These are phyloP conservation scores for Chaetomiaceae sp. DNA, from an alignment of 2,329 filamentous ascomycete genomes.

Conservation along the genomic window DNA sequence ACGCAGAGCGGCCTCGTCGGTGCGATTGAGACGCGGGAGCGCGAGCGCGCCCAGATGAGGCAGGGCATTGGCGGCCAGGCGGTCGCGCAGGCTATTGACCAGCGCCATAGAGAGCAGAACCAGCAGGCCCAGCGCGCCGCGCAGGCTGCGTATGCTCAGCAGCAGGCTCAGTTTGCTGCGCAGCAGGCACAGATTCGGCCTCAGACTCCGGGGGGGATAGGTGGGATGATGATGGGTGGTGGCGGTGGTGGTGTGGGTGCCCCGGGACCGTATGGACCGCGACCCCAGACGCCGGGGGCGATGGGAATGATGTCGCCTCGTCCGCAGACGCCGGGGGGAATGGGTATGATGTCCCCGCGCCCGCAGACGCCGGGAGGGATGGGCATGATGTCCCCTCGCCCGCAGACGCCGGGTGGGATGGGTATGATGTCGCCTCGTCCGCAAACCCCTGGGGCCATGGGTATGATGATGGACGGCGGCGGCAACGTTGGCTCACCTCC, in stretches of 20 bases:
- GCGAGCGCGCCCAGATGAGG: conserved; percentile 68
- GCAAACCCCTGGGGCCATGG: background rate
- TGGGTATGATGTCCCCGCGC: conserved; percentile 4
- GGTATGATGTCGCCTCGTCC: no score
- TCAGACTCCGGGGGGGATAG: conserved; percentile 28
- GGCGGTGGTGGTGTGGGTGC: no score
- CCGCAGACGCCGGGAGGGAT: no score
- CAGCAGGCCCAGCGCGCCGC: conserved; percentile 35
- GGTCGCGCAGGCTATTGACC: conserved; percentile 68
- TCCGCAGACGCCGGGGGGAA: background rate
- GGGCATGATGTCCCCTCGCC: no score
- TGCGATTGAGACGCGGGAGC: conserved; percentile 74
- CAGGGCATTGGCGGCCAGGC: conserved; percentile 65
- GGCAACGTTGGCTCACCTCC: conserved; percentile 23
- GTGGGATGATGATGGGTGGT: conserved; percentile 19
- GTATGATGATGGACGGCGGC: conserved; percentile 7
- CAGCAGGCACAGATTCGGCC: conserved; percentile 18
- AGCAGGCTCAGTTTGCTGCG: conserved; percentile 31
- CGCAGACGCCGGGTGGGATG: no score
- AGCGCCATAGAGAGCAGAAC: conserved; percentile 48
- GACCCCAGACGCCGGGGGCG: conserved; percentile 2
- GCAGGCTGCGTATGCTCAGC: conserved; percentile 32
- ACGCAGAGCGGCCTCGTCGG: conserved; percentile 64
- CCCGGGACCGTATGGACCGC: background rate
- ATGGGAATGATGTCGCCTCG: conserved; percentile 2